Conservation (phyloP, 129 eudicot genomes). For the Artemisia tridentata region DNA sequence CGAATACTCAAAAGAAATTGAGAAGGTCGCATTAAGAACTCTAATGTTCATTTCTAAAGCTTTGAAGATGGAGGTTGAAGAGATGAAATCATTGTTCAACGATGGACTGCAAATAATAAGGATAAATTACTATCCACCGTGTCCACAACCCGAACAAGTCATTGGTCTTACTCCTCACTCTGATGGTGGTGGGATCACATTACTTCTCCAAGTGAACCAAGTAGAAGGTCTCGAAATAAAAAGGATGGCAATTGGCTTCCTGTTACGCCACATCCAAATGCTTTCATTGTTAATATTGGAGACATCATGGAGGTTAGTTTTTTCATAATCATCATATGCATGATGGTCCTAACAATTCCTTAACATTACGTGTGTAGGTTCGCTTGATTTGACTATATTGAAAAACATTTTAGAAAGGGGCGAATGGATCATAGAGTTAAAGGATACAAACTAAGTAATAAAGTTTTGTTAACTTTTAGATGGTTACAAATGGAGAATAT, state of each 20-base stretch:
- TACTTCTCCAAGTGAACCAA: constrained; percentile 45
- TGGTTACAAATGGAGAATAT: too few relatives aligned
- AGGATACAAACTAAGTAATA: too few relatives aligned
- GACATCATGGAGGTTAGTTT: not conserved
- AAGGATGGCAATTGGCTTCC: constrained; percentile 43
- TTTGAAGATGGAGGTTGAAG: not conserved
- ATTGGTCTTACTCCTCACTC: constrained; percentile 49
- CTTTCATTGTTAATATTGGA: constrained; percentile 29
- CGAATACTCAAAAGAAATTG: constrained; percentile 36
- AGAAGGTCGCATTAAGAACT: constrained; percentile 27
- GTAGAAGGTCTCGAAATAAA: constrained; percentile 41
- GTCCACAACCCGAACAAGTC: constrained; percentile 49
- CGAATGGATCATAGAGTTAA: too few relatives aligned
- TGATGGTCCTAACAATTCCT: too few relatives aligned
- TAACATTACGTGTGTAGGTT: too few relatives aligned
- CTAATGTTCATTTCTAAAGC: constrained; percentile 40
- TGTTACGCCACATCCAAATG: constrained; percentile 34
- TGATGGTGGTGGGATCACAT: constrained; percentile 33
- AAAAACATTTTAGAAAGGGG: too few relatives aligned
- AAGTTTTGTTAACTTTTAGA: too few relatives aligned
- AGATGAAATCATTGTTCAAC: constrained; percentile 23
- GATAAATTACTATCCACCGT: constrained; percentile 41
- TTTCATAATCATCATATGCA: too few relatives aligned
- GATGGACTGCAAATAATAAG: constrained; percentile 35
- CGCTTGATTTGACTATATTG: too few relatives aligned